Base-by-base conservation (phyloP, 2,329 filamentous ascomycete species). In the Colletotrichum acutatum region DNA sequence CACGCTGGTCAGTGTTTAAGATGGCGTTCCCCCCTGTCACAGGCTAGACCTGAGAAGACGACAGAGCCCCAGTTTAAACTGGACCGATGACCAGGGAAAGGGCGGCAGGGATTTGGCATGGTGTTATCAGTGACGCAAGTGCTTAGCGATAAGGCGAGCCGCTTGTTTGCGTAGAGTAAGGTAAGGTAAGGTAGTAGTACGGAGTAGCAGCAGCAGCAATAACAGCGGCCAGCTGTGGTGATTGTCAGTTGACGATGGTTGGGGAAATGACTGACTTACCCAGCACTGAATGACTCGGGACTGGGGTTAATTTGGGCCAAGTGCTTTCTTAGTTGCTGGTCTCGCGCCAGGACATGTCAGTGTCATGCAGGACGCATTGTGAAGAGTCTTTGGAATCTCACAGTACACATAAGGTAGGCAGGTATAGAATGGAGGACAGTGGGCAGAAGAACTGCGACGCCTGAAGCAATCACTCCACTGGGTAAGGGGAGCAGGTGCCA, bases 51-150 rank as follows among this genome's bases (percentile, higher is more conserved):
- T 64, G 16, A 53, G 66, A 70, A 72, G 32, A 70, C 60, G 42
- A 57, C 46, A 61, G 57, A 67, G 71, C 68, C 71, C 71, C 71
- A 72, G 34, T 70, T 71, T 63, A 63, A 67, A 63, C 22, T 72
- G 68, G 68, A 57, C 68, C 68, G 57, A 49, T 72, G 71, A 72
- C 71, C 62, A 66, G 71, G 71, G 59, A 62, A 46, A 53, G 26
- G 57, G 69, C 22, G 37, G 69, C 49, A 74, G 64, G 68, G 64
- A 68, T 72, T 34, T 42, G n/a, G 42, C 42, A 62, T 73, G 66
- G 56, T 66, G 60, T 71, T 74, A 74, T 74, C 73, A 68, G 73
- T 74, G 73, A 74, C 73, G 73, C 73, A 74, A 74, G 62, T 66
- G 46, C 46, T 66, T 24, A 24, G 56, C 52, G 73, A 74, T 74